These are phyloP conservation scores for Phytophthora multivora DNA, from an alignment of 352 stramenopile species.

Conservation along the genomic window DNA sequence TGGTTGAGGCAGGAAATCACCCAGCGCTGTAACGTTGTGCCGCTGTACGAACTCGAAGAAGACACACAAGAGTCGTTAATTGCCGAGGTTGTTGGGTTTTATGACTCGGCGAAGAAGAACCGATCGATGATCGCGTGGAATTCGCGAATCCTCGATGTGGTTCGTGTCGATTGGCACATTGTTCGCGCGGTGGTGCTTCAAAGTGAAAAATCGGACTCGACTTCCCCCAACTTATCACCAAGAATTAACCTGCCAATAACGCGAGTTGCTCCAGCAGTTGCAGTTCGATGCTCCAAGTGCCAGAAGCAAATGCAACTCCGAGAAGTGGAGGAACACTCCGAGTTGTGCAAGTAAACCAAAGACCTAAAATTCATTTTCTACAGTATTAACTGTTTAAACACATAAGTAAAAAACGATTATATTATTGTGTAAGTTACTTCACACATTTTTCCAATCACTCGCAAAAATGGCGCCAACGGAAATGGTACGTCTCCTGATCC, in stretches of 20 bases:
- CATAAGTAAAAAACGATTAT: background rate
- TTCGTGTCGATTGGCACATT: constrained; percentile 22
- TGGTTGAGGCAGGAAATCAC: constrained; percentile 42
- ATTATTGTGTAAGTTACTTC: background rate
- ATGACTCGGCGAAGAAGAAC: constrained; percentile 33
- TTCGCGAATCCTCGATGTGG: constrained; percentile 12
- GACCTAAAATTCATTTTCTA: background rate
- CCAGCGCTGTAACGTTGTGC: constrained; percentile 22
- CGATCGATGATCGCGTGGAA: constrained; percentile 24
- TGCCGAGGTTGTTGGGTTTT: constrained; percentile 25
- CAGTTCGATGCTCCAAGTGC: constrained; percentile 49
- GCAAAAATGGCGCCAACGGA: constrained; percentile 34
- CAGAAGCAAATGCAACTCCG: constrained; percentile 31
- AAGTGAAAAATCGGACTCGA: constrained; percentile 1
- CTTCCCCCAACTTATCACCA: background rate
- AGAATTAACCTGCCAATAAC: background rate
- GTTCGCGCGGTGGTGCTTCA: constrained; percentile 20
- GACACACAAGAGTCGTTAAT: constrained; percentile 2
- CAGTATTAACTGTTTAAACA: background rate
- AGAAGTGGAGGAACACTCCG: constrained; percentile 44
- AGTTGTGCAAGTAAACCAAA: constrained; percentile 34
- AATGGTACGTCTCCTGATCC: constrained; percentile 19
- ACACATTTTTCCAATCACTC: background rate
- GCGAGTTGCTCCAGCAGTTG: background rate
- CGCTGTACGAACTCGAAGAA: constrained; percentile 9